Evolutionary conservation across 306 rosid genomes (phyloP).

Genomic region (Gastrolobium villosum): DNA sequence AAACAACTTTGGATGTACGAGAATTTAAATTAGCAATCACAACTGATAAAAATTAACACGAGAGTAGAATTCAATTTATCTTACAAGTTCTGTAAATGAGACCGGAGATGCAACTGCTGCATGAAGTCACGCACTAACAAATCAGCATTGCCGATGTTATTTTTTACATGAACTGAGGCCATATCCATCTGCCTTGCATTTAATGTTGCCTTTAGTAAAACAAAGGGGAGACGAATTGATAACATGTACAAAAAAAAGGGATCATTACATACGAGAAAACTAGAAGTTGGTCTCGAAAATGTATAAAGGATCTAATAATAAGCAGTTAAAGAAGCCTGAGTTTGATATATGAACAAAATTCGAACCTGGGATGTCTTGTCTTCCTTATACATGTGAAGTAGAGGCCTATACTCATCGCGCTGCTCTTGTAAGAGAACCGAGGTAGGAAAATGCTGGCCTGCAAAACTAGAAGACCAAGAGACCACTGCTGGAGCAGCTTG

Average conservation of each 20-base stretch:
- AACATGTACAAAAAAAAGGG: conserved; percentile 30
- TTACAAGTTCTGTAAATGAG: conserved; percentile 73
- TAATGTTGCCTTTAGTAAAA: conserved; percentile 63
- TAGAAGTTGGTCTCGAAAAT: neutral
- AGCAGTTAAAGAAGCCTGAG: conserved; percentile 25
- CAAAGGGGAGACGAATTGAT: conserved; percentile 30
- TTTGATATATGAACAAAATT: conserved; percentile 20
- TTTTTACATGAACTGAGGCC: conserved; percentile 57
- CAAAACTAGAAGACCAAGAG: conserved; percentile 57
- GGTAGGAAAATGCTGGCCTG: conserved; percentile 70
- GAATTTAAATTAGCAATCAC: conserved; percentile 29
- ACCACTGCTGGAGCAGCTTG: conserved; percentile 64
- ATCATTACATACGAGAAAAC: conserved; percentile 14
- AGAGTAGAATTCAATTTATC: conserved; percentile 51
- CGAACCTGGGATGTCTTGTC: conserved; percentile 76
- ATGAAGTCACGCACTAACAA: conserved; percentile 59
- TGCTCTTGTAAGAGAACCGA: conserved; percentile 87
- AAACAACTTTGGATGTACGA: conserved; percentile 28
- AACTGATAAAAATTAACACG: conserved; percentile 25
- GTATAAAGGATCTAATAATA: neutral
- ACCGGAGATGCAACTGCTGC: conserved; percentile 68
- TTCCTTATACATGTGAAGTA: conserved; percentile 61
- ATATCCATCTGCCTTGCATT: conserved; percentile 61
- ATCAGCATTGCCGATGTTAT: conserved; percentile 46
- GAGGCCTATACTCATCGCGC: conserved; percentile 72